Evolutionary conservation across 441 rosid genomes (phyloP), one percentile per base, ranked within the genome.

Genomic region (Euphorbia celastroides): DNA sequence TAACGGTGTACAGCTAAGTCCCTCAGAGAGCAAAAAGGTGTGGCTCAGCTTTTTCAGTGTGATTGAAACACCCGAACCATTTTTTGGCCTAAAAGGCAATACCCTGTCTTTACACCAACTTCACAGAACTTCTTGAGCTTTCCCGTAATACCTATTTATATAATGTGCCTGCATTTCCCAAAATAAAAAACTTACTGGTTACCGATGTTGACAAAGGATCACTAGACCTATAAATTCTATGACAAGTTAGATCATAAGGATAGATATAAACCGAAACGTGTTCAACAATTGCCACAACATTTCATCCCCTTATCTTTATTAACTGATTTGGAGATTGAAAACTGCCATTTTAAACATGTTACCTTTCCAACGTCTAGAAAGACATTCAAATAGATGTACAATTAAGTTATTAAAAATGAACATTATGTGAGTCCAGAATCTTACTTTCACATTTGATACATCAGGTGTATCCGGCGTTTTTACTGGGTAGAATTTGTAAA

Each of bases 401-500:
- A 22, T 26, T 52, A 5, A 2, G 20, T 55, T 27, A 23, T 34
- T 34, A 3, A 3, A 3, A 34, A 34, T 9, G 38, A 34, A 34
- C 9, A 34, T 9, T 34, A 34, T 4, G 5, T 51, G 54, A 6
- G 19, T 42, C 13, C 13, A 56, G 54, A 52, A 52, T 48, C 28
- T 31, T 72, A 89, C 96, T 89, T 89, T 82, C 57, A 82, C 87
- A 22, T 74, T 69, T 36, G 93, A 79, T 61, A 91, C 71, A 38
- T 91, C 94, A 38, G 99, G 97, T 52, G 92, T 63, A 60, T 91
- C 87, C 1, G 84, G 82, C 48, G 92, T 80, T 62, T 77, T 79
- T 72, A 76, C 72, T 30, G 97, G 98, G 74, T 93, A 93, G 68
- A 93, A 93, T 80, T 90, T 93, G 87, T 90, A 87, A 72, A 90